Evolutionary conservation across 2,329 filamentous ascomycete genomes (phyloP).

Genomic region (Aspergillus sp.): DNA sequence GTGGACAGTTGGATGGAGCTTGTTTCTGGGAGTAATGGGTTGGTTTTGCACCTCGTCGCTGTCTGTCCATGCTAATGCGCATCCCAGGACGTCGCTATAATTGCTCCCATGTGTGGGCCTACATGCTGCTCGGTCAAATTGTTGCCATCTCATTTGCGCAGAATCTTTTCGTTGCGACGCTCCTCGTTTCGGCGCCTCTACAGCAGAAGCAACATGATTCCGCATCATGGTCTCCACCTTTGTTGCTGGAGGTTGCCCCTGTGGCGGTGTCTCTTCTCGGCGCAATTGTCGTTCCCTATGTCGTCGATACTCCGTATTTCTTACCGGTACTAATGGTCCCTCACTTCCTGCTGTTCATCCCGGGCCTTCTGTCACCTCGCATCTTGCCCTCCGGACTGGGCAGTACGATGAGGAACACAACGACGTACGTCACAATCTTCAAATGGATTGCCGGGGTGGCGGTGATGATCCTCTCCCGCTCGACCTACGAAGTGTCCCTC

Average conservation of each 20-base stretch:
- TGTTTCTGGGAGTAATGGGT: constrained; percentile 60
- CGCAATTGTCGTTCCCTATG: constrained; percentile 17
- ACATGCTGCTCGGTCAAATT: constrained; percentile 58
- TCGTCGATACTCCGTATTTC: constrained; percentile 19
- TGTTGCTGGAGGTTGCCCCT: background rate
- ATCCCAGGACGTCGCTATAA: constrained; percentile 49
- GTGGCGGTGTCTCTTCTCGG: constrained; percentile 15
- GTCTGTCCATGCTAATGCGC: constrained; percentile 5
- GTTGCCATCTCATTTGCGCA: constrained; percentile 61
- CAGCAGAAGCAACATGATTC: constrained; percentile 5
- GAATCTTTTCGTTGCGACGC: constrained; percentile 54
- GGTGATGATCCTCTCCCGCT: background rate
- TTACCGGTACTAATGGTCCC: constrained; percentile 20
- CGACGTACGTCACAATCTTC: background rate
- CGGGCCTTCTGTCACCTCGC: background rate
- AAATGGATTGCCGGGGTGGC: background rate
- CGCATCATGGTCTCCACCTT: background rate
- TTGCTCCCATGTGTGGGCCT: constrained; percentile 55
- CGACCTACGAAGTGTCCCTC: background rate
- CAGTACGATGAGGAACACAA: background rate
- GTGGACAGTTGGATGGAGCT: constrained; percentile 53
- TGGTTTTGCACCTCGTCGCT: constrained; percentile 1
- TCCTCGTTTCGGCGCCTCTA: constrained; percentile 17
- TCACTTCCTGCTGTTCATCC: constrained; percentile 21
- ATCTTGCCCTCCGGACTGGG: background rate